A percentile compares a stretch with the other conserved stretches of the same genome.
Conservation (phyloP, 352 stramenopile genomes). For the Globisporangium sylvaticum region DNA sequence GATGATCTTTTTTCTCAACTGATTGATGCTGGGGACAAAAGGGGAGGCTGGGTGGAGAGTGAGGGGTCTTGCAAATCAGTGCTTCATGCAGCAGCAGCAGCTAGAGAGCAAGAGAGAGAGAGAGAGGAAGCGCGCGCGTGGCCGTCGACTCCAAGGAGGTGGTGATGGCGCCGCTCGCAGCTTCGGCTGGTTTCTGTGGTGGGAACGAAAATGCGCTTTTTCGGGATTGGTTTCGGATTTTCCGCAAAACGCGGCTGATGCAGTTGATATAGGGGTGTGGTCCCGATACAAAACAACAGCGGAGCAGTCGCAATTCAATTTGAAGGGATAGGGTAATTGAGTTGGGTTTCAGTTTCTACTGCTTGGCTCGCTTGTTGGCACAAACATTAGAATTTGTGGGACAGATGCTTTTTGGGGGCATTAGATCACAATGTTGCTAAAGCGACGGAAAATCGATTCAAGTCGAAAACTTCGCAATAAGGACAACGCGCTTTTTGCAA, state of each 20-base stretch:
- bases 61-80: background rate
- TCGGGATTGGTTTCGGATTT: background rate
- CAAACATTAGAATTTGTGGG: too few relatives aligned
- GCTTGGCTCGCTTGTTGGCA: too few relatives aligned
- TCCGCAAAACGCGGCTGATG: background rate
- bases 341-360: too few relatives aligned
- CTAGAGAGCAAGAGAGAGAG: background rate
- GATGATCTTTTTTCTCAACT: conserved; percentile 7
- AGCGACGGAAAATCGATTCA: too few relatives aligned
- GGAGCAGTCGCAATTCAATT: too few relatives aligned
- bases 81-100: conserved; percentile 7
- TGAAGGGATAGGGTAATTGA: too few relatives aligned
- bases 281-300: too few relatives aligned
- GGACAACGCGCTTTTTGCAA: too few relatives aligned
- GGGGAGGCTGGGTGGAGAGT: background rate
- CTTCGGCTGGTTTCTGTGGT: background rate
- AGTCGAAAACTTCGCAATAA: too few relatives aligned
- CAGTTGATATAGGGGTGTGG: too few relatives aligned
- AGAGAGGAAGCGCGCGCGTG: background rate
- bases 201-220: background rate
- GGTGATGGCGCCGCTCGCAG: background rate
- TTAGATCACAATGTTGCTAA: too few relatives aligned
- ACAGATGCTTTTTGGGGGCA: too few relatives aligned
- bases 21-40: background rate
- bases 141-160: background rate